Base-by-base conservation (phyloP, 768 basidiomycete species). In the Amanita jacksonii region DNA sequence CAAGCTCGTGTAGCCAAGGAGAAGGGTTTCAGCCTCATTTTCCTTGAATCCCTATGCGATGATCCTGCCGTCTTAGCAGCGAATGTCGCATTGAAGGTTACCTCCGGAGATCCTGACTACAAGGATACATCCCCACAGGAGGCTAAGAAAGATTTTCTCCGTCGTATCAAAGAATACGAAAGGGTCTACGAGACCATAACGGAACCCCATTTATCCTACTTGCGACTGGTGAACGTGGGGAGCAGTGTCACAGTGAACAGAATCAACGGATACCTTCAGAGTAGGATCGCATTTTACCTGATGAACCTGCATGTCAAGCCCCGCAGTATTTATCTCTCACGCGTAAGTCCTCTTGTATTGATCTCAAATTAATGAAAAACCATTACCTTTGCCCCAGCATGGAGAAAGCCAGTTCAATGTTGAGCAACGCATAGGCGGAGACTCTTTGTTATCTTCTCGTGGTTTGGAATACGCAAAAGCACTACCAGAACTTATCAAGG, bases 301-400 rank as follows among this genome's bases (percentile, higher is more conserved):
- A 98, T 97, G 93, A 97, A 97, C 61, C 62, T 98, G 54, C 96
- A 99, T 62, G 68, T 99, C 53, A 96, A 96, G 54, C 94, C 96
- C 5, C 74, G 96, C 46, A 90, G 83, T 58, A 98, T 99, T 49
- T 99, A 91, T 64, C 76, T 99, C 48, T 97, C 96, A 4, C 67
- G 96, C 54, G 94, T 97, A 56, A 55, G 39, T 4, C 8, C 28
- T 23, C 19, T n/a, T 12, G 13, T 31, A 10, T 42, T 47, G n/a
- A 49, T 3, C n/a, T n/a, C n/a, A n/a, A n/a, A n/a, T n/a, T n/a
- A n/a, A n/a, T 35, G 18, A 36, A 46, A 44, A 23, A 28, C 7
- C 27, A 28, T 28, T 12, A 42, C 49, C 43, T 8, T 51, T 41
- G 31, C 45, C 36, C 6, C 41, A 97, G 93, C 96, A 99, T 55